phyloP scores from a whole-genome alignment of 805 yeast genomes.

The Saturnispora sekii region DNA sequence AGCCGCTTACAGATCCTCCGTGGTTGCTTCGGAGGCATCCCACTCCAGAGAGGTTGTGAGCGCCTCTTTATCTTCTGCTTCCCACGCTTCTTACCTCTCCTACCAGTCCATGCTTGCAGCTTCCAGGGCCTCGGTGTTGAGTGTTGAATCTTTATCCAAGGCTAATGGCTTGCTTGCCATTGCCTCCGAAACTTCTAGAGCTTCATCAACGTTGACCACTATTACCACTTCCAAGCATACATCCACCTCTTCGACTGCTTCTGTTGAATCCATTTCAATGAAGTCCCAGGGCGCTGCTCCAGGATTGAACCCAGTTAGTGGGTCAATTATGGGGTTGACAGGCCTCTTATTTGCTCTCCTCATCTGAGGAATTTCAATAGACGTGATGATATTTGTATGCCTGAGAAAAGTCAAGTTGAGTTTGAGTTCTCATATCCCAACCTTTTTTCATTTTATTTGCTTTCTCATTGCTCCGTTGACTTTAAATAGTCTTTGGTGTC shows the following conservation, averaged over 20 bases:
- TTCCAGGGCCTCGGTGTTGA: slow-evolving; percentile 4
- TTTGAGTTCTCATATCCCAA: not conserved
- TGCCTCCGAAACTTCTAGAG: slow-evolving; percentile 27
- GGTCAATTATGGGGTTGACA: slow-evolving; percentile 26
- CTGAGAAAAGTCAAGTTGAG: not conserved
- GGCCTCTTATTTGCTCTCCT: slow-evolving; percentile 31
- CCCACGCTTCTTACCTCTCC: slow-evolving; percentile 8
- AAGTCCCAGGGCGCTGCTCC: slow-evolving; percentile 21
- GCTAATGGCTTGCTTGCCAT: slow-evolving; percentile 33
- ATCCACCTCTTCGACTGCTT: slow-evolving; percentile 24
- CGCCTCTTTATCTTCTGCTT: slow-evolving; percentile 8
- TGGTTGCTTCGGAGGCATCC: slow-evolving; percentile 14
- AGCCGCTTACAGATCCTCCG: slow-evolving; percentile 15
- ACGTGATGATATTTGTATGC: not conserved
- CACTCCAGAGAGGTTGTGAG: not conserved
- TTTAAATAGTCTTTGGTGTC: not conserved
- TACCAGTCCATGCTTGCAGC: slow-evolving; percentile 9
- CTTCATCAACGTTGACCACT: slow-evolving; percentile 6
- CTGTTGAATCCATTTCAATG: slow-evolving; percentile 10
- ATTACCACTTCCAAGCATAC: slow-evolving; percentile 15
- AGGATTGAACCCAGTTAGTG: slow-evolving; percentile 22
- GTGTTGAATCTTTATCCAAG: slow-evolving; percentile 20
- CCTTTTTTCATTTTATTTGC: not conserved
- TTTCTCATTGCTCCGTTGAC: not conserved
- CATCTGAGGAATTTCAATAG: slow-evolving; percentile 17